These are phyloP conservation scores for Tulasnella sp. DNA, from an alignment of 768 basidiomycete genomes.

Conservation along the genomic window DNA sequence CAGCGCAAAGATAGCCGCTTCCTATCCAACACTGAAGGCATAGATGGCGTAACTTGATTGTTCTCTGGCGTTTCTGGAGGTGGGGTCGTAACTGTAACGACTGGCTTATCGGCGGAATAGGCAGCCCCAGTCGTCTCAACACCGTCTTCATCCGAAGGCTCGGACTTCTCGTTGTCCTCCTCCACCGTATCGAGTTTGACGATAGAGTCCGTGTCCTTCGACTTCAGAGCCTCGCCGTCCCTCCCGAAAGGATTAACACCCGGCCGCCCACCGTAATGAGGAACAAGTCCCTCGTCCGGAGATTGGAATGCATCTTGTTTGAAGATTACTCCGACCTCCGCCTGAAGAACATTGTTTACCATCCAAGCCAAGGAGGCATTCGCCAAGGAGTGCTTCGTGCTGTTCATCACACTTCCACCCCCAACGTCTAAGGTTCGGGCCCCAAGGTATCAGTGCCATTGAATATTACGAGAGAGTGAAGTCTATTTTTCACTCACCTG, in stretches of 20 bases:
- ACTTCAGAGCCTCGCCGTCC: neutral
- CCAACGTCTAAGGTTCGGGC: too few relatives aligned
- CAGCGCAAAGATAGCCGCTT: neutral
- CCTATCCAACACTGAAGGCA: neutral
- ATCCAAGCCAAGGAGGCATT: conserved; percentile 27
- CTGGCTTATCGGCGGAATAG: neutral
- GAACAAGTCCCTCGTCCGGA: neutral
- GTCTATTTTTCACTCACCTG: too few relatives aligned
- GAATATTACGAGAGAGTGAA: too few relatives aligned
- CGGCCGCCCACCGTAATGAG: neutral
- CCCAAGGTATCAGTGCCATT: too few relatives aligned
- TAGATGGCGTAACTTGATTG: neutral
- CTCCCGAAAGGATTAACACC: neutral
- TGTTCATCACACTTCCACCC: too few relatives aligned
- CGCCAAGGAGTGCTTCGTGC: too few relatives aligned
- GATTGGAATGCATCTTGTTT: neutral
- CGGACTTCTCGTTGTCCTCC: neutral
- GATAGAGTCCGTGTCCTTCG: neutral
- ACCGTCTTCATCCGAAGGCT: neutral
- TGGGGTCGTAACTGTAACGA: neutral
- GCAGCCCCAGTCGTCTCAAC: neutral
- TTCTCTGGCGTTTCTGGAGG: neutral
- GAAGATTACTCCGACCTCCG: conserved; percentile 53
- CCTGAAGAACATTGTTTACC: conserved; percentile 36
- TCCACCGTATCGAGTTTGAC: neutral